These are phyloP conservation scores for Metroxylon sagu DNA, from an alignment of 176 grass and related monocot genomes.

Conservation along the genomic window DNA sequence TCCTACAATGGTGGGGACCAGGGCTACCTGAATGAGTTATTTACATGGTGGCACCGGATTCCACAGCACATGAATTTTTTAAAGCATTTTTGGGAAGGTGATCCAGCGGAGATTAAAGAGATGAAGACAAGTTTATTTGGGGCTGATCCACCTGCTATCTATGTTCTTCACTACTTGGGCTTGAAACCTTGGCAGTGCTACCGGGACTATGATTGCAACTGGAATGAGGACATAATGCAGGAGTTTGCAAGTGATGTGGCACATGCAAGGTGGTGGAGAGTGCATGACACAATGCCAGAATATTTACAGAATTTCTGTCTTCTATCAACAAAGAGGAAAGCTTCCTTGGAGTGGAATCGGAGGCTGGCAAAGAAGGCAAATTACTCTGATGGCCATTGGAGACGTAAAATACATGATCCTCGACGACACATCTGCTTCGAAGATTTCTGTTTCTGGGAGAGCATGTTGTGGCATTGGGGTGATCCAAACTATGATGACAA, in stretches of 20 bases:
- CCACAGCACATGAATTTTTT: slow-evolving; percentile 7
- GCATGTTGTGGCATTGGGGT: slow-evolving; percentile 16
- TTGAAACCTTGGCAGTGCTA: slow-evolving; percentile 10
- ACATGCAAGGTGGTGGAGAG: slow-evolving; percentile 6
- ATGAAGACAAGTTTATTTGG: slow-evolving; percentile 2
- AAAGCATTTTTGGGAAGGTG: slow-evolving; percentile 12
- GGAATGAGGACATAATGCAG: slow-evolving; percentile 5
- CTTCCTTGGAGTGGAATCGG: slow-evolving; percentile 5
- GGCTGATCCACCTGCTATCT: not conserved
- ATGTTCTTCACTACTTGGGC: slow-evolving; percentile 12
- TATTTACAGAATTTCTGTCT: not conserved
- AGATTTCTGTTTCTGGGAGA: slow-evolving; percentile 12
- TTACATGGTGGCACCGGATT: slow-evolving; percentile 11
- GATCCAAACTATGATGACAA: slow-evolving; percentile 2
- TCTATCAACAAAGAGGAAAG: slow-evolving; percentile 2
- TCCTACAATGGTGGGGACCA: slow-evolving; percentile 14
- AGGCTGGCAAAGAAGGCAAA: slow-evolving; percentile 2
- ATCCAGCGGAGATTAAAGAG: not conserved
- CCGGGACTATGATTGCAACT: slow-evolving; percentile 15
- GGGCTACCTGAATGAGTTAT: slow-evolving; percentile 10
- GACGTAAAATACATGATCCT: not conserved
- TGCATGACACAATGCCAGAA: slow-evolving; percentile 5
- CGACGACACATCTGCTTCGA: not conserved
- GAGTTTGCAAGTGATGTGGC: slow-evolving; percentile 15
- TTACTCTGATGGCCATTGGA: slow-evolving; percentile 6